Evolutionary conservation across 106 monocot genomes (phyloP).

Genomic region (Platanthera guangdongensis): DNA sequence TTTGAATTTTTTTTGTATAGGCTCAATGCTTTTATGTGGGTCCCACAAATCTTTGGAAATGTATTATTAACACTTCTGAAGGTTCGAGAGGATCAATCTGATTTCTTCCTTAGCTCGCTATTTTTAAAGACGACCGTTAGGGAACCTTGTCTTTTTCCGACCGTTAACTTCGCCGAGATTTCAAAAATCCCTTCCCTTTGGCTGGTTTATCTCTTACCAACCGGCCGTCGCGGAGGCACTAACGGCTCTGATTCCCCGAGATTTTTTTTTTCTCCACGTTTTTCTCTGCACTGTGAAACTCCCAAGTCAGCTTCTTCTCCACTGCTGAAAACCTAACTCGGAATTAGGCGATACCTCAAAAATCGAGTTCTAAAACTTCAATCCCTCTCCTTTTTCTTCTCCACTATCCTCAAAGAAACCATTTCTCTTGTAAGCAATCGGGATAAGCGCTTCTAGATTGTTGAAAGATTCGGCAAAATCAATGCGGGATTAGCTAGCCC

Average conservation of each 20-base stretch:
- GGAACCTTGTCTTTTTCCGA: neutral
- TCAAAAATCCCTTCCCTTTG: neutral
- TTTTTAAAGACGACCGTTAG: constrained; percentile 4
- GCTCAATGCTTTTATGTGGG: no score
- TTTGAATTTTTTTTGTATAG: no score
- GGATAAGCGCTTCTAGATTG: neutral
- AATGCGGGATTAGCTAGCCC: neutral
- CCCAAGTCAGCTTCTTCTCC: neutral
- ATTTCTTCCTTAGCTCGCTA: neutral
- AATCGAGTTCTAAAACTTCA: neutral
- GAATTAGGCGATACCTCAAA: no score
- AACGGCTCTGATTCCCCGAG: no score
- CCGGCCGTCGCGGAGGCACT: neutral
- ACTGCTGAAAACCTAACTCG: neutral
- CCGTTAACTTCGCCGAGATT: constrained; percentile 4
- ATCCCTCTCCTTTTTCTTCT: neutral
- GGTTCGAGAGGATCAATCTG: neutral
- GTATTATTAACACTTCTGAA: neutral
- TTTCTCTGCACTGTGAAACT: neutral
- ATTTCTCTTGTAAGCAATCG: neutral
- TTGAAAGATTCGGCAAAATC: neutral
- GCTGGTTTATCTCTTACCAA: neutral
- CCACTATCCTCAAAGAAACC: neutral
- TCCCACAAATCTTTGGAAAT: no score
- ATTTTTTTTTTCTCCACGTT: no score